Evolutionary conservation across 805 yeast species (phyloP).

Genomic region (Candida odintsovae): DNA sequence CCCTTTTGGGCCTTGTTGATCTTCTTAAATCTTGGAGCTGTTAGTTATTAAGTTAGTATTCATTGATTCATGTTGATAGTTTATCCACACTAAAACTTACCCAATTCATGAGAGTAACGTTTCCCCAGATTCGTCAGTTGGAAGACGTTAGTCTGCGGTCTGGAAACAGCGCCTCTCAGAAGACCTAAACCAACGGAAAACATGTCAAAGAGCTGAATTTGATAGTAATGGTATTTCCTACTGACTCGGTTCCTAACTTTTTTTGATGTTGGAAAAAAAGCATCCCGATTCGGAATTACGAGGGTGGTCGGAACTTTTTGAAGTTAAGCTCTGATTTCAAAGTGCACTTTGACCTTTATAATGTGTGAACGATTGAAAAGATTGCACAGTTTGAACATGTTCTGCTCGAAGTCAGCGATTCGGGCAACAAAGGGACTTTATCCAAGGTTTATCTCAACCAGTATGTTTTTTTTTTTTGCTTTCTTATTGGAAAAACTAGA

Average conservation of each 20-base stretch:
- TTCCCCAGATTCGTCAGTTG: conserved; percentile 11
- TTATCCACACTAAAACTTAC: conserved; percentile 4
- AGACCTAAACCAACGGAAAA: conserved; percentile 2
- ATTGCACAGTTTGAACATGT: neutral
- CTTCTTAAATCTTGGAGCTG: conserved; percentile 25
- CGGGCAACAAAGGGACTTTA: neutral
- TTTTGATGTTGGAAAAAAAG: neutral
- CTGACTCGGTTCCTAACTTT: neutral
- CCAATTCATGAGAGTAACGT: conserved; percentile 24
- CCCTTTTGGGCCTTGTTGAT: conserved; percentile 82
- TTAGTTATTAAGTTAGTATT: neutral
- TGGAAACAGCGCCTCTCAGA: neutral
- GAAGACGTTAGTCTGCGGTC: neutral
- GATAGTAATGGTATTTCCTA: neutral
- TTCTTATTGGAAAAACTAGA: too few relatives aligned
- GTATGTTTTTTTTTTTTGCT: neutral
- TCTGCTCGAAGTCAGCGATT: neutral
- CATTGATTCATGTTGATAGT: neutral
- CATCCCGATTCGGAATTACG: neutral
- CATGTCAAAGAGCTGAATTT: neutral
- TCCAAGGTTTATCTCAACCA: neutral
- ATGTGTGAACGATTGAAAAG: neutral
- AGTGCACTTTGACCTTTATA: neutral
- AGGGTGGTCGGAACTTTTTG: neutral
- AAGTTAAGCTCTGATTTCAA: too few relatives aligned